Base-by-base conservation (phyloP, 2,329 filamentous ascomycete genomes). In the Aureobasidium sp. region DNA sequence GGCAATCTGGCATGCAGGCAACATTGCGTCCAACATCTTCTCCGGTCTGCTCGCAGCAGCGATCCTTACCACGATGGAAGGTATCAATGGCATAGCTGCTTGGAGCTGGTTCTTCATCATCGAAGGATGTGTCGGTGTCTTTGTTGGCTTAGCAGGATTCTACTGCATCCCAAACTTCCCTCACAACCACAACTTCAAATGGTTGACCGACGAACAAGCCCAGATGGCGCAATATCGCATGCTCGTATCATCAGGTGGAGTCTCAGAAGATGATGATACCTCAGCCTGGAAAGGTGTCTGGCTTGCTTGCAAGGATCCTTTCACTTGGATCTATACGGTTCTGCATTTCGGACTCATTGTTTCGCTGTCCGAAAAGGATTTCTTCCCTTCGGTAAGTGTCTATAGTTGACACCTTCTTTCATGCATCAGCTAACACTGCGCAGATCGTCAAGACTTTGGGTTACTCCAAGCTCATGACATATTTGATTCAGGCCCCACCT, bases 131-230 rank as follows among this genome's bases (percentile, higher is more conserved):
- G 65, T 70, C 50, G 68, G 68, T 15, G 62, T 69, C 20, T 63
- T 62, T 36, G 62, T 70, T 13, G 69, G 67, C 15, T 73, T 50
- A 13, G 46, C 46, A 15, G 23, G 26, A 50, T 27, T n/a, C 0
- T 73, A 76, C 10, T 71, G 77, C 23, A 77, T 62, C n/a, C 87
- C 87, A 0, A 84, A 90, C 69, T 88, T 88, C 65, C 87, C 87
- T 1, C 73, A 77, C 47, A 82, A 78, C 1, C 62, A 64, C 23
- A 63, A 66, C 36, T 67, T 67, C 4, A 67, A 61, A 32, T 69
- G 68, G 68, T 62, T 69, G 10, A 66, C 52, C 20, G 64, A 65
- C 13, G 63, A 66, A 20, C 67, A 70, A 34, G 48, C 42, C 9
- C 60, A 51, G 17, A 55, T 62, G 27, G 60, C 60, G 29, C 66